Base-by-base conservation (phyloP, 2,329 filamentous ascomycete species). In the Capronia americana region DNA sequence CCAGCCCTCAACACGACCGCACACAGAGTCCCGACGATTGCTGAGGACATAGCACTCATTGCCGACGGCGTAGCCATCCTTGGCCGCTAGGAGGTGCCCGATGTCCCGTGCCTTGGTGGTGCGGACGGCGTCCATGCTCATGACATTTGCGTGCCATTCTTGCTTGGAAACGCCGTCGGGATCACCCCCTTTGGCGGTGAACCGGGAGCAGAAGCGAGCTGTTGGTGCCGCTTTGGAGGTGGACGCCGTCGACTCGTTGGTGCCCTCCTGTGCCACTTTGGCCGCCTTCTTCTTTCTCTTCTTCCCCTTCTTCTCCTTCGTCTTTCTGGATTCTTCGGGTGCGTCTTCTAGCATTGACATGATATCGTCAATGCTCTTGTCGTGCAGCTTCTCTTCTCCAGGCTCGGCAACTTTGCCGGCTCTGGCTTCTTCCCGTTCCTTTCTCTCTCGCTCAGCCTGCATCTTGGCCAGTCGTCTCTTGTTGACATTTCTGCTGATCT, bases 1-100 rank as follows among this genome's bases (percentile, higher is more conserved):
- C 38, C 53, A 32, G 10, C 67, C 64, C 41, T 69, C 60, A 17
- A 69, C 32, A 34, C 67, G 60, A 6, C 61, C 67, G 51, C 55
- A 55, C n/a, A 51, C 48, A 14, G 67, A 69, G 32, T 69, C 64
- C 10, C 64, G 51, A 48, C 67, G 67, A 48, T 30, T 28, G n/a
- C 46, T 48, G 20, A 69, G 61, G 26, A 63, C 50, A 46, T 66
- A 66, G 23, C 57, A 38, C 11, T 50, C 41, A 28, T 64, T 30
- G n/a, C 61, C 56, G 50, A 64, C 34, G n/a, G 55, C 50, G 17
- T 63, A 58, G 24, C 67, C 67, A 46, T 69, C 67, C 32, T 69
- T 69, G 6, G 60, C 63, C 24, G 64, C 67, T 11, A 69, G 61
- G 11, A 69, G 58, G 48, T 69, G 67, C 8, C 57, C 67, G 24